Evolutionary conservation across 306 rosid genomes (phyloP), one percentile per base, ranked within the genome.

Genomic region (Pachyrhizus erosus): DNA sequence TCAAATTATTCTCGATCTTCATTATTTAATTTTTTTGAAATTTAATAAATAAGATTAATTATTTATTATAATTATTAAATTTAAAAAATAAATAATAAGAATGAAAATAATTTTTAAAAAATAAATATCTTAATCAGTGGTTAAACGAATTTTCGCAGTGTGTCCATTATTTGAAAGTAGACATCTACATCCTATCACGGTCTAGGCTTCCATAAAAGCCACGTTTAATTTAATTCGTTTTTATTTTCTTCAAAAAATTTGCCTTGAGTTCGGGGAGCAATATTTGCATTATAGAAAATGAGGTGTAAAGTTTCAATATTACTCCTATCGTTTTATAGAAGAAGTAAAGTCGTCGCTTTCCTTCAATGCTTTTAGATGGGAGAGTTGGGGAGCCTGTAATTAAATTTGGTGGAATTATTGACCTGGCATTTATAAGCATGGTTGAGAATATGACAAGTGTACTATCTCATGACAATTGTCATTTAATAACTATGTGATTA

Each of bases 221-320:
- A 73, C 4, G 68, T 13, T 75, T 21, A 24, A 75, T 57, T 75
- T 10, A 34, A 40, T 58, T 74, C 3, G 2, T 51, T 31, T 18
- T 27, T 27, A 9, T 49, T 6, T 54, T 74, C 7, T 34, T 74
- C 7, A 52, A 12, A 52, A 14, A 0, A 0, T 2, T 12, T 74
- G 78, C 18, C 78, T 10, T 54, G 62, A 54, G 51, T 33, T 54
- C 21, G 78, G 67, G 78, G 78, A 54, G 46, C 67, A 74, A 26
- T 2, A 18, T 33, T 12, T 52, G 15, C 34, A 52, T 29, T 20
- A 20, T 73, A 33, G 31, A 73, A 73, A 49, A 13, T 52, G 39
- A 26, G 49, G 45, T 52, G 65, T 31, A 33, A 4, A 2, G 14
- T 51, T 73, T 21, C 29, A 51, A 51, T 31, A 51, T 48, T 73